These are phyloP conservation scores for Erysimum cheiranthoides DNA, from an alignment of 345 rosid species.

Conservation along the genomic window DNA sequence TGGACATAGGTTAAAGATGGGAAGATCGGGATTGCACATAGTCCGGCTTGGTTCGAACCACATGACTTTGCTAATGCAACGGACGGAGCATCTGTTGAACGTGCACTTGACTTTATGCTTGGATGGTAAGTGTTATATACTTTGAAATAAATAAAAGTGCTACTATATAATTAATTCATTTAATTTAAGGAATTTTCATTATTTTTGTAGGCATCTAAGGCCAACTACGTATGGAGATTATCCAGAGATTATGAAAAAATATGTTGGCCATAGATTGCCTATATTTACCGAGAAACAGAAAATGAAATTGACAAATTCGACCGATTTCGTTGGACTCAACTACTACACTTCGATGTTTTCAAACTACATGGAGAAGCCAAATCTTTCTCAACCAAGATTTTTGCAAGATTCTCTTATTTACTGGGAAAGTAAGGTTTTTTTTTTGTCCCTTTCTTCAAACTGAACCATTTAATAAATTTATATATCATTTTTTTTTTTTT, in stretches of 20 bases:
- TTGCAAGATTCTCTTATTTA: slow-evolving; percentile 40
- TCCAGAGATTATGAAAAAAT: slow-evolving; percentile 45
- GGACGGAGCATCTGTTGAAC: slow-evolving; percentile 2
- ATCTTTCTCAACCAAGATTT: slow-evolving; percentile 35
- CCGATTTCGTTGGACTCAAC: slow-evolving; percentile 52
- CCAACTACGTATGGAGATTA: slow-evolving; percentile 50
- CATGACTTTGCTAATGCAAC: not conserved
- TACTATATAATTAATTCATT: not conserved
- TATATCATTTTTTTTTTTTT: not conserved
- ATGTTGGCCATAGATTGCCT: slow-evolving; percentile 50
- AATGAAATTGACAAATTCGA: slow-evolving; percentile 42
- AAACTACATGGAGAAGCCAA: slow-evolving; percentile 11
- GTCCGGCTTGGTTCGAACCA: slow-evolving; percentile 43
- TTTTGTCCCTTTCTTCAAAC: not conserved
- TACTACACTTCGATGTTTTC: slow-evolving; percentile 48
- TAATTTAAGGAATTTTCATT: not conserved
- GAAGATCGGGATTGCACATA: slow-evolving; percentile 31
- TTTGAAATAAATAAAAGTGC: not conserved
- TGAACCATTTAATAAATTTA: not conserved
- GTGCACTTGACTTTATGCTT: slow-evolving; percentile 31
- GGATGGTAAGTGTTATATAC: slow-evolving; percentile 28
- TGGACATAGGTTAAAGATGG: slow-evolving; percentile 11
- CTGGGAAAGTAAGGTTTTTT: slow-evolving; percentile 41
- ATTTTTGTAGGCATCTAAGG: slow-evolving; percentile 41
- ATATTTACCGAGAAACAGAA: slow-evolving; percentile 42